Percentiles rank a stretch among this genome's conserved stretches.
phyloP scores from a whole-genome alignment of 2,329 filamentous ascomycete species.

The Trichophyton mentagrophytes region DNA sequence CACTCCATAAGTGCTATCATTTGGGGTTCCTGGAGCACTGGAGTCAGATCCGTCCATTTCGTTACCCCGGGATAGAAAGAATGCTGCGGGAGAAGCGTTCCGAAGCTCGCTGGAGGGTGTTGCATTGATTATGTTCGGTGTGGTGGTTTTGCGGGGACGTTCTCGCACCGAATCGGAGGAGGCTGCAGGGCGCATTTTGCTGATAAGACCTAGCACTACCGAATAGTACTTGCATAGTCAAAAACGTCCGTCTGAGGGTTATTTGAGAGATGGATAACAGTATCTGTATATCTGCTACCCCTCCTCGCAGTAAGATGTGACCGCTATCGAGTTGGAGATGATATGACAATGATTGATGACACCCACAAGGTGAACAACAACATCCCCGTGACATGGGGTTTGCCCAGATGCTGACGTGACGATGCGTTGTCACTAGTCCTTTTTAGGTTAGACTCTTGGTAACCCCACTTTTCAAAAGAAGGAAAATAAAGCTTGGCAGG shows the following conservation, averaged over 20 bases:
- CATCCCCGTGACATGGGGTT: neutral
- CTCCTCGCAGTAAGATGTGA: neutral
- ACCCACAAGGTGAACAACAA: neutral
- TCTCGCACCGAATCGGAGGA: constrained; percentile 23
- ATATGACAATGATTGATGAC: neutral
- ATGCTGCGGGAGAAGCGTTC: constrained; percentile 40
- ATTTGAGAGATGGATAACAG: neutral
- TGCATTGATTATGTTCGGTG: constrained; percentile 16
- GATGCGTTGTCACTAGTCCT: neutral
- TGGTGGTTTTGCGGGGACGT: constrained; percentile 25
- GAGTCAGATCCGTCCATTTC: constrained; percentile 33
- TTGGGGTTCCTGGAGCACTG: constrained; percentile 19
- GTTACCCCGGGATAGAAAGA: constrained; percentile 46
- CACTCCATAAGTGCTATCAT: constrained; percentile 43
- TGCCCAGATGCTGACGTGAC: neutral
- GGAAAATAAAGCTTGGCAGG: neutral
- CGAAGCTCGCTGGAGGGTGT: constrained; percentile 26
- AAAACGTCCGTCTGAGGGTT: neutral
- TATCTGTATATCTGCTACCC: neutral
- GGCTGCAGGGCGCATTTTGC: constrained; percentile 26
- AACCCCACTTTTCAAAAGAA: neutral
- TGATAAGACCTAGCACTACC: neutral
- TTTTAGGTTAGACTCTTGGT: neutral
- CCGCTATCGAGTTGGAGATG: neutral
- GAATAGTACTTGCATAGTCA: neutral